Evolutionary conservation across 1,284 basidiomycete species (phyloP), one percentile per base, ranked within the genome.

Genomic region (Butyriboletus appendiculatus): DNA sequence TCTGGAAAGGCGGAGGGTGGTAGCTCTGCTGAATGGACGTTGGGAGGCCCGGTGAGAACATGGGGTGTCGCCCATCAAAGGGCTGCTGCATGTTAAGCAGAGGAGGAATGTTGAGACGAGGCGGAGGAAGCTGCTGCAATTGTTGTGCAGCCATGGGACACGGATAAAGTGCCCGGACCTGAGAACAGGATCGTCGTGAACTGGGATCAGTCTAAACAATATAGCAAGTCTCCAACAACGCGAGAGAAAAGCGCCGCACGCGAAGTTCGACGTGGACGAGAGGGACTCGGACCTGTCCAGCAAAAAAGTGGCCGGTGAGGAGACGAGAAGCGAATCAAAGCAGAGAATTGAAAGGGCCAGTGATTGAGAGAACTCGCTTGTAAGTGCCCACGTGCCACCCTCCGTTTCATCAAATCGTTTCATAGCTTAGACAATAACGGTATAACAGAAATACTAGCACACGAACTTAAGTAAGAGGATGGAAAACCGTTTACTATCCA

Each of bases 31-130:
- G 82, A 22, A 86, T 62, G 35, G 81, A 75, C 4, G 85, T 82
- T 20, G 83, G 85, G 39, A 88, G 72, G 48, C 78, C 81, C 8
- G 88, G 86, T 2, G 88, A 88, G 67, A 78, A 90, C 59, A 87
- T 70, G 44, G 77, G 75, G 52, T 75, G 76, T 55, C 70, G 71
- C 15, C 59, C 56, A 39, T 71, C 71, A 50, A 74, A 71, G 15
- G 76, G 77, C 61, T 79, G 82, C 59, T 81, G 82, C 61, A 77
- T 67, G 63, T 65, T 67, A 53, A 81, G 68, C 42, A 68, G 64
- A 11, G 75, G 74, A n/a, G 76, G 75, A 37, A 81, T 75, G 60
- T 71, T 77, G 46, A 84, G 74, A 47, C 77, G 74, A 9, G 77
- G 75, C 28, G 77, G 73, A 35, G 76, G 73, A 47, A 75, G 75